Conservation (phyloP, 2,329 filamentous ascomycete genomes). For the Phialocephala sp. region DNA sequence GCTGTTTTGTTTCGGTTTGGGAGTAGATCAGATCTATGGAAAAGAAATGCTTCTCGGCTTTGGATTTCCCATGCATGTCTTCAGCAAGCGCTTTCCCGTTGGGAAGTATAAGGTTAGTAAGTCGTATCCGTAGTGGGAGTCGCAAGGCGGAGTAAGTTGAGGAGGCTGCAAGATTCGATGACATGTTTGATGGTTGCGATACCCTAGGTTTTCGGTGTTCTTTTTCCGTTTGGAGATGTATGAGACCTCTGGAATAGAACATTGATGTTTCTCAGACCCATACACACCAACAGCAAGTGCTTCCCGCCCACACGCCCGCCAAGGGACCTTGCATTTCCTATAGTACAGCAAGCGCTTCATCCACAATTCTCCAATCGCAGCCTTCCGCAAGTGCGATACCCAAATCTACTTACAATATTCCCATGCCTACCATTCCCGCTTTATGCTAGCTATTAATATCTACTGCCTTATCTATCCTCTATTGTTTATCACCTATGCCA, state of each 20-base stretch:
- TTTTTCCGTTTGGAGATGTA: neutral
- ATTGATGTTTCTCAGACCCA: neutral
- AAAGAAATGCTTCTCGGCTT: neutral
- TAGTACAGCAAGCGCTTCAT: neutral
- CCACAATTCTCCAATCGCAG: neutral
- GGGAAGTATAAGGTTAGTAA: no score
- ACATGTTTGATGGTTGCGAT: no score
- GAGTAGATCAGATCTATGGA: neutral
- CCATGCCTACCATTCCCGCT: neutral
- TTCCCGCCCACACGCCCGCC: neutral
- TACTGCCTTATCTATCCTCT: neutral
- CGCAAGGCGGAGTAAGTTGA: no score
- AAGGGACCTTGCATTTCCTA: neutral
- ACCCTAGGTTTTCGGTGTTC: neutral
- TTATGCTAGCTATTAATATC: neutral
- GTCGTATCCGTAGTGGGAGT: no score
- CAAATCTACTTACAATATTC: neutral
- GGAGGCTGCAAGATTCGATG: no score
- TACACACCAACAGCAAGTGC: neutral
- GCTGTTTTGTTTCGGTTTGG: neutral
- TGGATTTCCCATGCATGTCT: neutral
- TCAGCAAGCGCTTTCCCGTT: neutral
- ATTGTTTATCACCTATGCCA: neutral
- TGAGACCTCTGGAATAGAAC: neutral
- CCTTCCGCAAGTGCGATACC: neutral